phyloP scores from a whole-genome alignment of 192 early-diverging fungal genomes.

The Rhizophagus clarus region DNA sequence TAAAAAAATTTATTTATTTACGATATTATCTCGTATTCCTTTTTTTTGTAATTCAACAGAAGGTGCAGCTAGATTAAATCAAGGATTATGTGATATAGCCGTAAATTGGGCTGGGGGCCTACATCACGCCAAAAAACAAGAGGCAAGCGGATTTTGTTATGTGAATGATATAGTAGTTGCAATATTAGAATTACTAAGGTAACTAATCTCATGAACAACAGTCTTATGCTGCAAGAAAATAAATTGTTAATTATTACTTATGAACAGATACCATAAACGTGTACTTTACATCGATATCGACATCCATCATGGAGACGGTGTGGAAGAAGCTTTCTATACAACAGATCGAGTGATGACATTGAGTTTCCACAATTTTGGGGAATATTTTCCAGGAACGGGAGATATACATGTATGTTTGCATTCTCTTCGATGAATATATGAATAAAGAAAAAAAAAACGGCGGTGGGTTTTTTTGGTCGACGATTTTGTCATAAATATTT shows the following conservation, averaged over 20 bases:
- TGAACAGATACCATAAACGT: slow-evolving; percentile 72
- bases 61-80: slow-evolving; percentile 81
- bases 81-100: slow-evolving; percentile 84
- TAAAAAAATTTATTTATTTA: not conserved
- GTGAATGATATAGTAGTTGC: slow-evolving; percentile 97
- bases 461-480: slow-evolving; percentile 12
- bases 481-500: not conserved
- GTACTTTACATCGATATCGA: slow-evolving; percentile 99
- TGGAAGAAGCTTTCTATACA: slow-evolving; percentile 99
- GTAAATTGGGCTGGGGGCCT: slow-evolving; percentile 96
- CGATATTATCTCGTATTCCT: not conserved
- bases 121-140: slow-evolving; percentile 97
- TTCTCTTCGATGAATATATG: not conserved
- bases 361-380: slow-evolving; percentile 98
- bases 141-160: slow-evolving; percentile 97
- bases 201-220: not conserved
- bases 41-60: slow-evolving; percentile 42
- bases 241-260: not conserved
- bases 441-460: not conserved
- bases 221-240: not conserved
- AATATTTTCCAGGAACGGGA: slow-evolving; percentile 98
- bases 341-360: slow-evolving; percentile 99
- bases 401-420: slow-evolving; percentile 71
- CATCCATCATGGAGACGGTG: slow-evolving; percentile 98
- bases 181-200: slow-evolving; percentile 87